These are phyloP conservation scores for Alloteropsis semialata DNA, from an alignment of 176 grass and related monocot genomes.

Conservation along the genomic window DNA sequence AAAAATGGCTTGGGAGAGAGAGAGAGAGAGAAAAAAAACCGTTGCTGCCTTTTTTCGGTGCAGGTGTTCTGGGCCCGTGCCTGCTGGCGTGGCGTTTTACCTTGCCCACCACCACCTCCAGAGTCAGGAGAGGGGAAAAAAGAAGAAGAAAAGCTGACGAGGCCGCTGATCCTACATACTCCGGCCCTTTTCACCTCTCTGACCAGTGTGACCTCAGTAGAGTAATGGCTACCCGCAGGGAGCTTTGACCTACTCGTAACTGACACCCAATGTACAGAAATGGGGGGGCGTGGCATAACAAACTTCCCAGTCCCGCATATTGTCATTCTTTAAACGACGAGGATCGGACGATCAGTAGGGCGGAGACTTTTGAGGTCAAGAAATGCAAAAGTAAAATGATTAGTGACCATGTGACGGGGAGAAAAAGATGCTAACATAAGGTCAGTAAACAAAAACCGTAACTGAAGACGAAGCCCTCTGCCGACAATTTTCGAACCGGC, in stretches of 20 bases:
- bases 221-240: background rate
- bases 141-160: background rate
- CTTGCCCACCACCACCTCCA: background rate
- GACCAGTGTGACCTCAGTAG: constrained; percentile 34
- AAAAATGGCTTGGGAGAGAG: background rate
- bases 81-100: background rate
- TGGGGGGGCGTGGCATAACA: background rate
- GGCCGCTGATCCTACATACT: background rate
- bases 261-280: background rate
- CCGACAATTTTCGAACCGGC: constrained; percentile 34
- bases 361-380: constrained; percentile 1
- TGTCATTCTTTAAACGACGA: background rate
- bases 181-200: background rate
- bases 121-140: too few species aligned
- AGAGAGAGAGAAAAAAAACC: too few species aligned
- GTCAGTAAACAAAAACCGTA: background rate
- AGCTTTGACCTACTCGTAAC: constrained; percentile 41
- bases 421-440: background rate
- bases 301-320: background rate
- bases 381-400: background rate
- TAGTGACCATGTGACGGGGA: background rate
- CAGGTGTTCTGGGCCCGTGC: background rate
- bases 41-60: background rate
- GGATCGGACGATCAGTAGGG: background rate
- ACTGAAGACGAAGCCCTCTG: background rate